Evolutionary conservation across 1,139 yeast species (phyloP), one percentile per base, ranked within the genome.

Genomic region (Protomyces inundatus): DNA sequence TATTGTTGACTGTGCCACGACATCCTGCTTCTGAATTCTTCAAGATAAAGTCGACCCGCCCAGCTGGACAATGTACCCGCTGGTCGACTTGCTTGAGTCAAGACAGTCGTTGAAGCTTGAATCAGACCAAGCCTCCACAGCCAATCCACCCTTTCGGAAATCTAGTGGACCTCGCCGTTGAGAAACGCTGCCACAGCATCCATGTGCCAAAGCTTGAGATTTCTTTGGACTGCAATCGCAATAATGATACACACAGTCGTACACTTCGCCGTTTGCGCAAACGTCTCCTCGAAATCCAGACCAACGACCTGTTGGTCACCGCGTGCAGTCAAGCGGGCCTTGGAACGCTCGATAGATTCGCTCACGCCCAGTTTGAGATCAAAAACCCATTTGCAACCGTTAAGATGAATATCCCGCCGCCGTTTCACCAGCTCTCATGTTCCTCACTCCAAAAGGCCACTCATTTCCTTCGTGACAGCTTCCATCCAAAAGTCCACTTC

Each of bases 41-140:
- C 71, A 70, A 2, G 68, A 62, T 4, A 68, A 56, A 1, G 68
- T 60, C 14, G 66, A 66, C 50, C 69, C 69, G 30, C 66, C 68
- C 4, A 65, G 48, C 30, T 35, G 39, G 2, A 67, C 53, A 30
- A 67, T 45, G 53, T 66, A 69, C 6, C 71, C 70, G 14, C 54
- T 51, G 45, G 70, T 66, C 34, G 68, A 64, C 46, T 64, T 62
- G 16, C 30, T 16, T n/a, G 14, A n/a, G 45, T 61, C 65, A 16
- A 4, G 32, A 23, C n/a, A 37, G 6, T 67, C 61, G 4, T 54
- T 67, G 52, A 54, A 61, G n/a, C 65, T 54, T 6, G 69, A 68
- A 45, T 67, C 69, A 32, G 65, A 16, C 40, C 59, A 65, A 23
- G 23, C 23, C 0, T 55, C 66, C 3, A 9, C 33, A 3, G 56